Evolutionary conservation across 805 yeast genomes (phyloP), one percentile per base, ranked within the genome.

Genomic region (Cephaloascus fragrans): DNA sequence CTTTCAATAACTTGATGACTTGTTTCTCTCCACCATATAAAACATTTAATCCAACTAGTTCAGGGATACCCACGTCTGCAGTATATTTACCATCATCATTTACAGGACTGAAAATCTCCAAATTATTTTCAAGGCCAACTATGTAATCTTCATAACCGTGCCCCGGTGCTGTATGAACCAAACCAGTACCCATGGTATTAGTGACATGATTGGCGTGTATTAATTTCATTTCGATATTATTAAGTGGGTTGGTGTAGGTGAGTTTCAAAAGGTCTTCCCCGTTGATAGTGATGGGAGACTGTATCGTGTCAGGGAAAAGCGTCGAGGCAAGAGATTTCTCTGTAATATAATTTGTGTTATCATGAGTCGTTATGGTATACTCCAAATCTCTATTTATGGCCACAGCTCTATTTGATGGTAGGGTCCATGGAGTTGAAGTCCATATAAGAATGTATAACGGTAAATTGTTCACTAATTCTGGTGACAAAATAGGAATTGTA

Each of bases 381-480:
- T 56, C 52, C 40, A 84, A 61, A 1, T 67, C 59, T 19, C 73
- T 59, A 50, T 86, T 77, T 33, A 83, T 69, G 35, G 93, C 80
- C 34, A 93, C 76, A 0, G 97, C 97, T 44, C 72, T 69, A 53
- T 93, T 93, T 0, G 96, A 80, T 3, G 86, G 84, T 26, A 93
- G 67, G 0, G 99, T 93, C 99, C 99, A 93, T 0, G 98, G 97
- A 1, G 98, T 93, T 1, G 96, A 89, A 0, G 99, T 93, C 99
- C 99, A 93, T 41, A 93, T 86, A 44, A 84, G 28, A 23, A 23
- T 6, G 12, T n/a, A n/a, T n/a, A n/a, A n/a, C n/a, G n/a, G n/a
- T n/a, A n/a, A n/a, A n/a, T n/a, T n/a, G n/a, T n/a, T n/a, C n/a
- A n/a, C n/a, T n/a, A n/a, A n/a, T n/a, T n/a, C n/a, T n/a, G n/a